Percentiles rank a stretch among this genome's conserved stretches.
Conservation (phyloP, 345 rosid genomes). For the Boechera divaricarpa region DNA sequence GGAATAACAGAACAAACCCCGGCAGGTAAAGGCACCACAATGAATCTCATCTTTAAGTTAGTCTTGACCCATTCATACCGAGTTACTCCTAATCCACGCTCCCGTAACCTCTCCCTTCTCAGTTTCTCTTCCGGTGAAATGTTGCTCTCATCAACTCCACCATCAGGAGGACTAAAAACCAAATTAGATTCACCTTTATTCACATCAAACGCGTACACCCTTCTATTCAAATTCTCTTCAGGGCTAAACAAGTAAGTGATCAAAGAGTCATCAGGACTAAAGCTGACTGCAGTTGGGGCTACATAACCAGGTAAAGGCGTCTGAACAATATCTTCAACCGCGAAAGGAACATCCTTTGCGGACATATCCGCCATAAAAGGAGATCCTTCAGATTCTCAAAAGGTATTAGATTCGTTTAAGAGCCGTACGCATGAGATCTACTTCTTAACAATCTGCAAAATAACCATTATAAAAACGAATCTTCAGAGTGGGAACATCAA, state of each 20-base stretch:
- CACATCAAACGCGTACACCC: constrained; percentile 70
- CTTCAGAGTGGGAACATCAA: not conserved
- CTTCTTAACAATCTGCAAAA: constrained; percentile 25
- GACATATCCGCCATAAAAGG: constrained; percentile 32
- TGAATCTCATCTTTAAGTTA: constrained; percentile 61
- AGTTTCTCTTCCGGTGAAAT: constrained; percentile 87
- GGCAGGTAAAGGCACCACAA: constrained; percentile 89
- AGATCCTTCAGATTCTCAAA: not conserved
- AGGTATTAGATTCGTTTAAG: constrained; percentile 8
- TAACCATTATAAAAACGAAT: not conserved
- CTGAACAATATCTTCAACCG: constrained; percentile 83
- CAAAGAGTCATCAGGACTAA: constrained; percentile 83
- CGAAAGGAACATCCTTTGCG: constrained; percentile 56
- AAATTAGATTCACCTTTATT: constrained; percentile 63
- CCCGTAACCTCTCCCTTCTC: constrained; percentile 90
- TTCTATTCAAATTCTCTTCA: constrained; percentile 70
- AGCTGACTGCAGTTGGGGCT: constrained; percentile 74
- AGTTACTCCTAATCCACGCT: constrained; percentile 94
- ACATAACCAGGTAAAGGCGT: constrained; percentile 91
- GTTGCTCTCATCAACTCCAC: constrained; percentile 90
- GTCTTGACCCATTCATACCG: constrained; percentile 94
- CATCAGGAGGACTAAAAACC: constrained; percentile 82
- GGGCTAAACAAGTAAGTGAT: constrained; percentile 78
- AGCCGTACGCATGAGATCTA: not conserved
- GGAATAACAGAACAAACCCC: constrained; percentile 68